Evolutionary conservation across 2,329 filamentous ascomycete species (phyloP), one percentile per base, ranked within the genome.

Genomic region (Colletotrichum plurivorum): DNA sequence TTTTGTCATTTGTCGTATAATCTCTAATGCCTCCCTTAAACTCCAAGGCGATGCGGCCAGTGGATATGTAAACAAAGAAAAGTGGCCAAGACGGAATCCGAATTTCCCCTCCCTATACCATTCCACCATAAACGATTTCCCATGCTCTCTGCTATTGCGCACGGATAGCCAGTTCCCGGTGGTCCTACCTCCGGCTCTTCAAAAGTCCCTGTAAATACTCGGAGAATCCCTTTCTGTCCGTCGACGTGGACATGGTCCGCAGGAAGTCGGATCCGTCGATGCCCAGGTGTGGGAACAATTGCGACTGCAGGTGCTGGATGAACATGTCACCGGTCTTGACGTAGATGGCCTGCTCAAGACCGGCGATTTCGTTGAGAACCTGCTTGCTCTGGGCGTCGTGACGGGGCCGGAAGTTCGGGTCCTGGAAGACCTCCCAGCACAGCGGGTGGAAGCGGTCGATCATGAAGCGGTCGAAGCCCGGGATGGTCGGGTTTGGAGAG

Each of bases 391-490:
- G 94, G 1, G 95, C 94, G 78, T 99, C 96, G 63, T 84, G 82
- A 71, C 91, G 90, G 1, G 94, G 90, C 72, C 92, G 92, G 85
- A 98, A 98, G 20, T 87, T 87, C 6, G 92, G 86, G 52, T 95
- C 92, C 46, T 89, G 90, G 43, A 97, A 89, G 7, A 98, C 90
- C 48, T 93, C 92, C 96, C 96, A 99, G 78, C 93, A 95, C 8
- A 97, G 87, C 0, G 93, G 89, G 67, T 97, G 95, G 83, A 99
- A 97, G 22, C 93, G 89, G 51, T 93, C 90, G 67, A 98, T 93
- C 81, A 97, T 92, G 81, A 97, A 98, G 65, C 89, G 88, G 74
- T 97, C 94, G 77, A 99, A 99, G 7, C 96, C 95, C 2, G 95
- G 93, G 31, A 99, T 90, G 18, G 81, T 82, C 12, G 90, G 89